Evolutionary conservation across 2,329 filamentous ascomycete species (phyloP).

Genomic region (Rutstroemia sp.): DNA sequence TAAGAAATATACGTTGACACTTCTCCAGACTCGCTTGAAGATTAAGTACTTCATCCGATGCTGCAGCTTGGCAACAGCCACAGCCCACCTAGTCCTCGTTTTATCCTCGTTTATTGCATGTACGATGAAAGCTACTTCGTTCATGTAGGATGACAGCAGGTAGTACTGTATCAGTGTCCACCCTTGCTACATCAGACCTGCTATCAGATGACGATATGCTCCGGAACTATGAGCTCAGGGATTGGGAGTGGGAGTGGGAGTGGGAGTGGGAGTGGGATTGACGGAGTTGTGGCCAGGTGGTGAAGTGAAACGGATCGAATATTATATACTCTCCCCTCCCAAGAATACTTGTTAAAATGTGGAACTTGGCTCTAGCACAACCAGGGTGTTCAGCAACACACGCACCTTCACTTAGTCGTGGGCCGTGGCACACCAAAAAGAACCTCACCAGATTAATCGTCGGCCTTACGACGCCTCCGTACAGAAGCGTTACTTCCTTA

Average conservation of each 20-base stretch:
- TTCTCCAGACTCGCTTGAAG: slow-evolving; percentile 5
- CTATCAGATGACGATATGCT: neutral
- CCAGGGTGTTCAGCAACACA: too few species aligned
- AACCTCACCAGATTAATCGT: too few species aligned
- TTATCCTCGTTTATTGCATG: slow-evolving; percentile 6
- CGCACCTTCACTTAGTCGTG: too few species aligned
- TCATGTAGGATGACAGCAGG: neutral
- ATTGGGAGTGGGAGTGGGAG: neutral
- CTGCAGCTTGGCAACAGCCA: slow-evolving; percentile 9
- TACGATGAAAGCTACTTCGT: slow-evolving; percentile 1
- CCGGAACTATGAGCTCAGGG: neutral
- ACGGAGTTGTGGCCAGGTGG: neutral
- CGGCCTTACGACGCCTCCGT: too few species aligned
- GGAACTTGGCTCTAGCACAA: too few species aligned
- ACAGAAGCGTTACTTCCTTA: too few species aligned
- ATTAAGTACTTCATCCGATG: slow-evolving; percentile 9
- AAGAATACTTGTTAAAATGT: too few species aligned
- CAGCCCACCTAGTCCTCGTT: slow-evolving; percentile 8
- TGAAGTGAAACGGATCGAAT: neutral
- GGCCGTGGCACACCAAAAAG: too few species aligned
- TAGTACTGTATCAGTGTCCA: neutral
- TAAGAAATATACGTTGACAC: neutral
- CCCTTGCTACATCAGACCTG: neutral
- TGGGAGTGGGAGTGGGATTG: neutral
- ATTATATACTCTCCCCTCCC: neutral